A percentile compares a stretch with the other conserved stretches of the same genome.
Conservation (phyloP, 2,329 filamentous ascomycete genomes). For the Stromatinia cepivora region DNA sequence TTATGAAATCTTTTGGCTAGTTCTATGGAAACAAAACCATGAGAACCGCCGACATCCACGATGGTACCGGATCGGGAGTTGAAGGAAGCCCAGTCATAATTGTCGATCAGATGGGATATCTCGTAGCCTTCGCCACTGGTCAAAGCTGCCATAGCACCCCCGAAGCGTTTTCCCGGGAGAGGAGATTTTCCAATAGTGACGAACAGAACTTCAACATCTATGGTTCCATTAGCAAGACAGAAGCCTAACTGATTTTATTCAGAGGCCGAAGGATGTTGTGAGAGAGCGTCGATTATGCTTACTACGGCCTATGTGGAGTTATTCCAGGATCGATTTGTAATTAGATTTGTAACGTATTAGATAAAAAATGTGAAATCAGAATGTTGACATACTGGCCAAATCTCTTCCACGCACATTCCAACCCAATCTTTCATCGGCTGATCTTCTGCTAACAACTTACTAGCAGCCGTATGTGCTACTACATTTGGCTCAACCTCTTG, state of each 20-base stretch:
- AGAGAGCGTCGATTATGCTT: conserved; percentile 49
- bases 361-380: neutral
- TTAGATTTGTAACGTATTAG: too few relatives aligned
- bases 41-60: conserved; percentile 60
- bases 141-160: conserved; percentile 55
- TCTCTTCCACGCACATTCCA: conserved; percentile 55
- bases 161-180: conserved; percentile 52
- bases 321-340: neutral
- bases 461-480: conserved; percentile 57
- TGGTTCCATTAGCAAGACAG: conserved; percentile 52
- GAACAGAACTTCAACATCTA: conserved; percentile 55
- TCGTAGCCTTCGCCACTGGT: conserved; percentile 59
- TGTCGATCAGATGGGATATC: conserved; percentile 52
- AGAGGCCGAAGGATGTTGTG: conserved; percentile 49
- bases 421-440: conserved; percentile 53
- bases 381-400: conserved; percentile 41
- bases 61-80: conserved; percentile 50
- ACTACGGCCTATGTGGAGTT: conserved; percentile 46
- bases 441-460: conserved; percentile 52
- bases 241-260: conserved; percentile 53
- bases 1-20: conserved; percentile 53
- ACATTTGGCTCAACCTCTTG: conserved; percentile 51
- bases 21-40: conserved; percentile 57
- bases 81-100: conserved; percentile 54
- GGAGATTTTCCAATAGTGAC: conserved; percentile 53